A percentile compares a stretch with the other conserved stretches of the same genome.
phyloP scores from a whole-genome alignment of 1,139 yeast genomes.

The Geotrichum armillariae region DNA sequence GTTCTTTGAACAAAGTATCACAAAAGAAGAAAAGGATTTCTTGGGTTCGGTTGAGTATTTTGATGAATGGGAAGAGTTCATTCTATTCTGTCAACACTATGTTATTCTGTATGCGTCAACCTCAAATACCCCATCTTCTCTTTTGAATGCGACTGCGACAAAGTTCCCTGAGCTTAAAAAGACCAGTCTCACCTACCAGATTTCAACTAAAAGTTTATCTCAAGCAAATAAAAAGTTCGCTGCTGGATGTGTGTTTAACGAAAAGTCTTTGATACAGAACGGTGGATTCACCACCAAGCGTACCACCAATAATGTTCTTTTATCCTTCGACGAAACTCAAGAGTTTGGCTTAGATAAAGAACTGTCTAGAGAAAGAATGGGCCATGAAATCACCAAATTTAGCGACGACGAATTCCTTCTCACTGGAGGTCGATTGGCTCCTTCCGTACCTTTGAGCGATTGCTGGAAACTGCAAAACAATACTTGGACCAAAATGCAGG shows the following conservation, averaged over 20 bases:
- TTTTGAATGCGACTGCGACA: conserved; percentile 24
- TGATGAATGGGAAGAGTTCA: conserved; percentile 85
- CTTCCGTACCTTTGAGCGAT: conserved; percentile 49
- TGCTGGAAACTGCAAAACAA: conserved; percentile 40
- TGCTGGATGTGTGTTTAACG: conserved; percentile 43
- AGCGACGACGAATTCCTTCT: conserved; percentile 39
- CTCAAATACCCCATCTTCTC: conserved; percentile 17
- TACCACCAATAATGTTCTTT: conserved; percentile 31
- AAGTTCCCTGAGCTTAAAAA: conserved; percentile 9
- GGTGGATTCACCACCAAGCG: conserved; percentile 62
- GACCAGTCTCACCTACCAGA: not conserved
- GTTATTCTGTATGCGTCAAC: conserved; percentile 60
- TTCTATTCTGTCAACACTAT: conserved; percentile 76
- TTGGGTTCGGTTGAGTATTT: conserved; percentile 62
- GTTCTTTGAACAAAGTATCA: conserved; percentile 56
- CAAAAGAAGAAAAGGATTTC: conserved; percentile 43
- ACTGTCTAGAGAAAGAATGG: conserved; percentile 46
- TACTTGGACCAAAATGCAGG: conserved; percentile 43
- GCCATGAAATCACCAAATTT: conserved; percentile 53
- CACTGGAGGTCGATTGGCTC: conserved; percentile 73
- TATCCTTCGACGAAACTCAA: conserved; percentile 18
- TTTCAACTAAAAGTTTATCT: conserved; percentile 4
- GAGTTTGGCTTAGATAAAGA: conserved; percentile 18
- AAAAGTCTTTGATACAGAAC: conserved; percentile 41
- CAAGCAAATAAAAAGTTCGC: conserved; percentile 48